phyloP scores from a whole-genome alignment of 805 yeast species.

The Yamadazyma scolyti region DNA sequence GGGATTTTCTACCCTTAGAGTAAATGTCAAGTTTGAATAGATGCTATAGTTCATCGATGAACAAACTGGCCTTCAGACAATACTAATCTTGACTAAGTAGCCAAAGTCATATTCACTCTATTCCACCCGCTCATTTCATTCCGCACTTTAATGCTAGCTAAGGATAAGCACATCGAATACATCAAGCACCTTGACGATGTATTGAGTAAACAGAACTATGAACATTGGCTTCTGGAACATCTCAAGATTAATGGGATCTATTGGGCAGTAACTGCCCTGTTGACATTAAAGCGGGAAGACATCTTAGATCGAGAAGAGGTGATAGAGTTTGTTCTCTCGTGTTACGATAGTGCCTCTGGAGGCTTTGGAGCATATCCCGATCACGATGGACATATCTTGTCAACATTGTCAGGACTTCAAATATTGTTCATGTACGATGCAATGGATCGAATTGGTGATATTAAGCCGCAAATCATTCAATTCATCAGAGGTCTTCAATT shows the following conservation, averaged over 20 bases:
- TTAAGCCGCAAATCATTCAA: conserved; percentile 19
- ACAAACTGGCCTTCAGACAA: too few species aligned
- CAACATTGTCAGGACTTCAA: conserved; percentile 86
- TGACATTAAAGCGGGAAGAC: conserved; percentile 48
- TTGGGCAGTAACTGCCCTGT: conserved; percentile 88
- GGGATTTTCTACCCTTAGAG: too few species aligned
- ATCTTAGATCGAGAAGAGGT: conserved; percentile 62
- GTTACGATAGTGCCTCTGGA: conserved; percentile 57
- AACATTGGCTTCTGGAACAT: conserved; percentile 90
- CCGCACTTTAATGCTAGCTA: conserved; percentile 2
- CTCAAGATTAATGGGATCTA: conserved; percentile 86
- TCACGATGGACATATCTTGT: conserved; percentile 84
- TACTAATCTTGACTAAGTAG: too few species aligned
- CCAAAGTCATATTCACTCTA: too few species aligned
- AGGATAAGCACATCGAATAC: conserved; percentile 31
- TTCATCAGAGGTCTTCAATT: conserved; percentile 44
- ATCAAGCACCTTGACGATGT: conserved; percentile 33
- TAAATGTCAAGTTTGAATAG: too few species aligned
- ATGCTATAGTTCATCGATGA: too few species aligned
- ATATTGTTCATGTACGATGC: conserved; percentile 65
- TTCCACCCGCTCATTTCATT: too few species aligned
- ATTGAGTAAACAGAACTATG: conserved; percentile 46
- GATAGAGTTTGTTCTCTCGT: conserved; percentile 61
- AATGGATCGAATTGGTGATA: conserved; percentile 38
- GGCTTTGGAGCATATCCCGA: conserved; percentile 89